Percentiles rank a stretch among this genome's conserved stretches.
Evolutionary conservation across 805 yeast species (phyloP).

Genomic region (Teunomyces stri): DNA sequence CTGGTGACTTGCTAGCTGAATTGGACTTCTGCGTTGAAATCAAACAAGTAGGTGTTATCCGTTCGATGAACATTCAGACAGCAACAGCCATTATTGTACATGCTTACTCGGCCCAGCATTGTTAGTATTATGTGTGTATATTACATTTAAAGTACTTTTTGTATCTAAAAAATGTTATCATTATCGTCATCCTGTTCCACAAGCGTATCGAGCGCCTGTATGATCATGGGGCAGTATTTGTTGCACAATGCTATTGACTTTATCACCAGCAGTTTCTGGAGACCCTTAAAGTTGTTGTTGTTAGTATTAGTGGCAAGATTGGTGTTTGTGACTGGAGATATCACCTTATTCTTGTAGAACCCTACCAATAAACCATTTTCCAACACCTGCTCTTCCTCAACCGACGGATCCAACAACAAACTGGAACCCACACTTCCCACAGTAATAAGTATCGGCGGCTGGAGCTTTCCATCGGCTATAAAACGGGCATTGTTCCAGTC

Average conservation of each 20-base stretch:
- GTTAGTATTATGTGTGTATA: constrained; percentile 23
- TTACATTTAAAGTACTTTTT: background rate
- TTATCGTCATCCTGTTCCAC: constrained; percentile 40
- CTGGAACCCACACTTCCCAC: constrained; percentile 71
- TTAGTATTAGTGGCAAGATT: constrained; percentile 53
- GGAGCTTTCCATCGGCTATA: constrained; percentile 44
- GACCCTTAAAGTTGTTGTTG: constrained; percentile 52
- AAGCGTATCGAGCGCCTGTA: constrained; percentile 52
- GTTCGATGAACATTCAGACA: constrained; percentile 96
- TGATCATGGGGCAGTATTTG: constrained; percentile 61
- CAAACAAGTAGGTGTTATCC: constrained; percentile 85
- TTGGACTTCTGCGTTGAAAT: constrained; percentile 87
- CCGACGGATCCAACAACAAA: constrained; percentile 78
- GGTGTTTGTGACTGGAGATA: constrained; percentile 72
- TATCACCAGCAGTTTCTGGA: constrained; percentile 45
- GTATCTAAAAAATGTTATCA: constrained; percentile 21
- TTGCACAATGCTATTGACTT: constrained; percentile 59
- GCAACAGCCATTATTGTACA: constrained; percentile 94
- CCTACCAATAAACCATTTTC: constrained; percentile 79
- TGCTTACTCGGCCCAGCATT: constrained; percentile 75
- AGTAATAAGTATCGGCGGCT: constrained; percentile 76
- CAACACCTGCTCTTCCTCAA: constrained; percentile 83
- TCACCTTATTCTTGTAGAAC: constrained; percentile 64
- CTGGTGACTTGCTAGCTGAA: constrained; percentile 78
- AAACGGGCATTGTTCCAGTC: constrained; percentile 67